Evolutionary conservation across 2,329 filamentous ascomycete genomes (phyloP).

Genomic region (Curvularia sp.): DNA sequence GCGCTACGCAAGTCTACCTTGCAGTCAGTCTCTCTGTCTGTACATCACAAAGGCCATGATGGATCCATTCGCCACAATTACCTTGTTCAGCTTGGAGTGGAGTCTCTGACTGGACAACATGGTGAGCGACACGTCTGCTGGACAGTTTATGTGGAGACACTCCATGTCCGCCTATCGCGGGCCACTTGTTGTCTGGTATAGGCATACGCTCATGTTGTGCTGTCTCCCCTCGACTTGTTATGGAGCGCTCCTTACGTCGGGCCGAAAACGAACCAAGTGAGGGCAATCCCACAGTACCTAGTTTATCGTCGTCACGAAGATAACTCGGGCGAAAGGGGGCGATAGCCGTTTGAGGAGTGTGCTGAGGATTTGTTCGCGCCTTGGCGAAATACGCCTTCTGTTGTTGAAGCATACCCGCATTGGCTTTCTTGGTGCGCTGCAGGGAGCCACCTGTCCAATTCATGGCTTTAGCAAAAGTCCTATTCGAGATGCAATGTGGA

Average conservation of each 20-base stretch:
- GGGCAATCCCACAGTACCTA: slow-evolving; percentile 14
- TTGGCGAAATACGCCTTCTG: slow-evolving; percentile 59
- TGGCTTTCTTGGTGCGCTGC: slow-evolving; percentile 49
- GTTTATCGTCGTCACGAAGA: slow-evolving; percentile 22
- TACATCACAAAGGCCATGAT: not conserved
- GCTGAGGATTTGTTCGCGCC: slow-evolving; percentile 45
- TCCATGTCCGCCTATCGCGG: not conserved
- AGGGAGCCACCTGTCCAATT: slow-evolving; percentile 60
- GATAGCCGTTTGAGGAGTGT: slow-evolving; percentile 18
- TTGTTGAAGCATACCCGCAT: slow-evolving; percentile 47
- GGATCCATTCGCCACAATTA: slow-evolving; percentile 1
- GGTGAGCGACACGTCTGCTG: not conserved
- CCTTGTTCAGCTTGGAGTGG: slow-evolving; percentile 3
- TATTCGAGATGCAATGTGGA: not conserved
- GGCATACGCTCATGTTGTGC: not conserved
- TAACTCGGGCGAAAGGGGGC: slow-evolving; percentile 38
- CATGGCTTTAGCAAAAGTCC: slow-evolving; percentile 40
- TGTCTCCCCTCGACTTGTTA: slow-evolving; percentile 6
- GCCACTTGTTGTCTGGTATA: slow-evolving; percentile 3
- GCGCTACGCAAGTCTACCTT: slow-evolving; percentile 11
- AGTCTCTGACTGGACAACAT: not conserved
- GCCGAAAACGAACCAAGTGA: slow-evolving; percentile 18
- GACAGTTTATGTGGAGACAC: not conserved
- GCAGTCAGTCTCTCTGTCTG: slow-evolving; percentile 5
- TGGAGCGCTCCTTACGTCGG: slow-evolving; percentile 18